These are phyloP conservation scores for Zygotorulaspora florentina DNA, from an alignment of 805 yeast species.

Conservation along the genomic window DNA sequence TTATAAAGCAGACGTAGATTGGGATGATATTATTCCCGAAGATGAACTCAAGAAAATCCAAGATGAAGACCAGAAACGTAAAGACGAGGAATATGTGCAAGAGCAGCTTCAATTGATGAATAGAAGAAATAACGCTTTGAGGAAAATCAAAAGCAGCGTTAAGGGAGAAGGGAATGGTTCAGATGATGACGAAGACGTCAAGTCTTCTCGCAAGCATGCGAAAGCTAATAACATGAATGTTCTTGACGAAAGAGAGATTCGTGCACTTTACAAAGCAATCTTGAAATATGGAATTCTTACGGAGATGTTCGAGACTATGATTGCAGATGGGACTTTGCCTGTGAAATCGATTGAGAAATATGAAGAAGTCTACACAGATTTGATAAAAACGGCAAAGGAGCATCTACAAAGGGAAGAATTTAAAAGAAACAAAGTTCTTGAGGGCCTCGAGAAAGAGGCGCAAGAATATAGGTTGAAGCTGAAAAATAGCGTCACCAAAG, in stretches of 20 bases:
- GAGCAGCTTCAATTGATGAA: slow-evolving; percentile 87
- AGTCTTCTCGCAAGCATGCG: slow-evolving; percentile 37
- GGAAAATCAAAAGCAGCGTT: slow-evolving; percentile 45
- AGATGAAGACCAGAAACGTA: slow-evolving; percentile 81
- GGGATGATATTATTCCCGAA: slow-evolving; percentile 99
- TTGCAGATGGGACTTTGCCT: slow-evolving; percentile 84
- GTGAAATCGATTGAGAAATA: slow-evolving; percentile 77
- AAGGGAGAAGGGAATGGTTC: slow-evolving; percentile 41
- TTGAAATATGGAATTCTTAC: slow-evolving; percentile 76
- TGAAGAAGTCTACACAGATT: slow-evolving; percentile 70
- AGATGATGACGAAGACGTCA: slow-evolving; percentile 39
- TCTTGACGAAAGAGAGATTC: slow-evolving; percentile 78
- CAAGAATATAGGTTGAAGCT: slow-evolving; percentile 47
- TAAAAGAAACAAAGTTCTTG: slow-evolving; percentile 51
- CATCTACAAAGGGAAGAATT: slow-evolving; percentile 62
- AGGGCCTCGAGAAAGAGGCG: slow-evolving; percentile 58
- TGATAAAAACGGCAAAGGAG: slow-evolving; percentile 57
- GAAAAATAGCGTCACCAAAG: slow-evolving; percentile 34
- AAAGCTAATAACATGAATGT: slow-evolving; percentile 46
- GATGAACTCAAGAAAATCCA: slow-evolving; percentile 85
- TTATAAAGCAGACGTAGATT: slow-evolving; percentile 94
- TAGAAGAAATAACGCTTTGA: slow-evolving; percentile 72
- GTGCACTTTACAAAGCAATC: slow-evolving; percentile 80
- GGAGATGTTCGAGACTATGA: slow-evolving; percentile 75
- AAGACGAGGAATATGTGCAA: slow-evolving; percentile 81